phyloP scores from a whole-genome alignment of 345 rosid genomes.

The Isatis tinctoria region DNA sequence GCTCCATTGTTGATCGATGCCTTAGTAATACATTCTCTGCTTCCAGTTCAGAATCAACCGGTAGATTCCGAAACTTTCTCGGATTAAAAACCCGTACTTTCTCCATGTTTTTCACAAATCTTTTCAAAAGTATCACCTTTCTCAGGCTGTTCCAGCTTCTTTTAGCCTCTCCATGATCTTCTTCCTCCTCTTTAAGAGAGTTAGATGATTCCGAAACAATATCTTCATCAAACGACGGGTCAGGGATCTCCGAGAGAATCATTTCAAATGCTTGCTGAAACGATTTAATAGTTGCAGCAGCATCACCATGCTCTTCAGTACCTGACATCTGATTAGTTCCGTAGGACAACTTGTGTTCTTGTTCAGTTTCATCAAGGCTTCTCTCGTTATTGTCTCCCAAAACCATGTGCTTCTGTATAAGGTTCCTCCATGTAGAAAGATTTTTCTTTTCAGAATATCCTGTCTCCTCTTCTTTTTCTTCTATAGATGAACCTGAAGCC shows the following conservation, averaged over 20 bases:
- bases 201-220: conserved; percentile 7
- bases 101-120: conserved; percentile 77
- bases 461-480: conserved; percentile 13
- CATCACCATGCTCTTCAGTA: conserved; percentile 32
- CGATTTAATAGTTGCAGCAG: conserved; percentile 57
- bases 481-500: conserved; percentile 1
- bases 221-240: conserved; percentile 32
- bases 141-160: conserved; percentile 78
- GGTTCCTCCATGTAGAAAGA: conserved; percentile 57
- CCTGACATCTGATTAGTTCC: conserved; percentile 18
- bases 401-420: conserved; percentile 70
- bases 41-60: conserved; percentile 37
- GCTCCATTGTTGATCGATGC: conserved; percentile 46
- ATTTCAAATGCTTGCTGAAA: conserved; percentile 77
- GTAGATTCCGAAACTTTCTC: conserved; percentile 29
- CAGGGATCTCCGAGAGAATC: conserved; percentile 59
- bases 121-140: conserved; percentile 59
- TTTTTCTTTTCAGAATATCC: conserved; percentile 38
- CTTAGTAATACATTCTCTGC: conserved; percentile 61
- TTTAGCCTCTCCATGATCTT: conserved; percentile 33
- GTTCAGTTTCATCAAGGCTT: conserved; percentile 23
- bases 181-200: conserved; percentile 16
- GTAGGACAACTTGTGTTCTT: conserved; percentile 23
- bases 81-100: conserved; percentile 48
- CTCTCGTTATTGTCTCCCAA: conserved; percentile 33